Evolutionary conservation across 345 rosid species (phyloP).

Genomic region (Sonneratia alba): DNA sequence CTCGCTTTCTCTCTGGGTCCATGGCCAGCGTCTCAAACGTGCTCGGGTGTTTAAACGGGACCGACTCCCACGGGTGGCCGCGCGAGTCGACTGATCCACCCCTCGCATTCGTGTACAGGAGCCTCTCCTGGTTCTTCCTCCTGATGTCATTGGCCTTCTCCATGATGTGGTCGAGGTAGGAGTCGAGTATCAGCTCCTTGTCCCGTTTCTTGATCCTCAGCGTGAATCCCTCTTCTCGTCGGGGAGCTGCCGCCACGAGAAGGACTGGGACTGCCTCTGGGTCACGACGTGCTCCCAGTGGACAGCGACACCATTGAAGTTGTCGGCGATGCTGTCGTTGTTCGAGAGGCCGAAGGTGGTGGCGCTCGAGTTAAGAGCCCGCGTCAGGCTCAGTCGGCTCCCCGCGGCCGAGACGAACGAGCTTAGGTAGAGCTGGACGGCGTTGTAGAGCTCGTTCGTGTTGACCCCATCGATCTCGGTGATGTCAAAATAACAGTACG

Average conservation of each 20-base stretch:
- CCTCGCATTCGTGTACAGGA: constrained; percentile 70
- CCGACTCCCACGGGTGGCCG: constrained; percentile 97
- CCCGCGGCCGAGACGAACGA: constrained; percentile 61
- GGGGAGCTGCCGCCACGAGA: constrained; percentile 85
- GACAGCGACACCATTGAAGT: constrained; percentile 44
- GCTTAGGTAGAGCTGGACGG: constrained; percentile 92
- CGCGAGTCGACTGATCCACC: constrained; percentile 85
- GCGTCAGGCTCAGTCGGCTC: constrained; percentile 76
- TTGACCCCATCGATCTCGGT: constrained; percentile 94
- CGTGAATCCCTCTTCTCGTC: constrained; percentile 93
- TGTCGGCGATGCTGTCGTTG: constrained; percentile 70
- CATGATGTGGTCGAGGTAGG: constrained; percentile 73
- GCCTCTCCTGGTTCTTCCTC: constrained; percentile 57
- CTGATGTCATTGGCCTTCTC: constrained; percentile 70
- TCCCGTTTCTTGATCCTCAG: constrained; percentile 60
- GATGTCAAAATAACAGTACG: constrained; percentile 81
- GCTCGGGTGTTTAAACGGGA: constrained; percentile 89
- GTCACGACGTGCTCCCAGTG: constrained; percentile 92
- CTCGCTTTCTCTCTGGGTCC: constrained; percentile 54
- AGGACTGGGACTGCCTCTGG: constrained; percentile 62
- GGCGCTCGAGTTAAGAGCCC: constrained; percentile 78
- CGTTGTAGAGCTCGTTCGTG: constrained; percentile 98
- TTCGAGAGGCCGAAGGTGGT: constrained; percentile 75
- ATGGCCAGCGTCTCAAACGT: constrained; percentile 87
- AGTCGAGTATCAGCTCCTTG: constrained; percentile 43